phyloP scores from a whole-genome alignment of 2,329 filamentous ascomycete genomes.

The Diaporthe sp. region DNA sequence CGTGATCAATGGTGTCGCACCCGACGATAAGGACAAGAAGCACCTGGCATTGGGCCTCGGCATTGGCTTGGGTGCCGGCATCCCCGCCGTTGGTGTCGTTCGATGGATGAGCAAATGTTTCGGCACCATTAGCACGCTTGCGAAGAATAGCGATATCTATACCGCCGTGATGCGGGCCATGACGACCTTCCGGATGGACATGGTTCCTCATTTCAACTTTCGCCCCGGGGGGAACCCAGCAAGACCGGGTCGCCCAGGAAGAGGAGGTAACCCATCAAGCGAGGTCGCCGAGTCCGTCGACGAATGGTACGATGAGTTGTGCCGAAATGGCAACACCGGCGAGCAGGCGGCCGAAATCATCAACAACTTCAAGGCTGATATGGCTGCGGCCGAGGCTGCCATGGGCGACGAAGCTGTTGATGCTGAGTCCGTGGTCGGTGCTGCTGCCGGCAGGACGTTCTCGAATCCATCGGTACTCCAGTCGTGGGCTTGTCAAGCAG shows the following conservation, averaged over 20 bases:
- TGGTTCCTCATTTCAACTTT: neutral
- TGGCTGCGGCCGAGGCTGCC: neutral
- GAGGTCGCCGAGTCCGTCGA: neutral
- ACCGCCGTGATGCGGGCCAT: neutral
- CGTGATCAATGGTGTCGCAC: neutral
- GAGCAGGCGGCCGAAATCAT: conserved; percentile 19
- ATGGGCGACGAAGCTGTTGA: neutral
- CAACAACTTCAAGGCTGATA: neutral
- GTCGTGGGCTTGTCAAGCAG: neutral
- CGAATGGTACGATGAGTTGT: neutral
- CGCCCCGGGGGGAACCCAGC: neutral
- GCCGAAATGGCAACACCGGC: neutral
- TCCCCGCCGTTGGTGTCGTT: neutral
- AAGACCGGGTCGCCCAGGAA: neutral
- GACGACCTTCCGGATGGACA: neutral
- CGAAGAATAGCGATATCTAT: neutral
- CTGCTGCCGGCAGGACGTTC: neutral
- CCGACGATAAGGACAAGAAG: neutral
- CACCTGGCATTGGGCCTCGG: neutral
- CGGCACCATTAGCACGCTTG: neutral
- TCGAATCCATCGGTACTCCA: neutral
- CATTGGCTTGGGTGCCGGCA: neutral
- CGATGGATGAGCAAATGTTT: neutral
- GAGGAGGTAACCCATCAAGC: neutral
- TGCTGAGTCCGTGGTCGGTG: neutral